Evolutionary conservation across 83 land plant genomes (phyloP).

Genomic region (Picea abies): DNA sequence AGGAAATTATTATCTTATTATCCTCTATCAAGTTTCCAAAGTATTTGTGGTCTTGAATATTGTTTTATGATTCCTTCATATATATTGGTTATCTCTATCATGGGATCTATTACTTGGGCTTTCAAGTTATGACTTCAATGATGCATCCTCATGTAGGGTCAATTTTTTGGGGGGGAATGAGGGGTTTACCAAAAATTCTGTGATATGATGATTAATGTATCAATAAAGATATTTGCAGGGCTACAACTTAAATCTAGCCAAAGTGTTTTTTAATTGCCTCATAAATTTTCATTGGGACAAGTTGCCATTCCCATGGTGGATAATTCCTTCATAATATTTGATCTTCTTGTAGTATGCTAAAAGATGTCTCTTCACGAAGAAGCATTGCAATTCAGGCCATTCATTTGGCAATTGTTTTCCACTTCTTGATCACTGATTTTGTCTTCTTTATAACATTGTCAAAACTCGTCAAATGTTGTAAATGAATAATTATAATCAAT

Average conservation of each 20-base stretch:
- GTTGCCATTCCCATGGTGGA: background rate
- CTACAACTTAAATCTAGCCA: background rate
- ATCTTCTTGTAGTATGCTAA: slow-evolving; percentile 5
- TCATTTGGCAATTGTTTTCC: background rate
- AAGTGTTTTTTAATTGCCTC: slow-evolving; percentile 9
- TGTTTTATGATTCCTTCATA: too few relatives aligned
- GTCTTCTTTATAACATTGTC: too few relatives aligned
- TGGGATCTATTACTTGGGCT: background rate
- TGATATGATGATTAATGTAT: background rate
- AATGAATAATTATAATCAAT: too few relatives aligned
- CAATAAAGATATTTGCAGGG: slow-evolving; percentile 3
- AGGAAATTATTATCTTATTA: slow-evolving; percentile 3
- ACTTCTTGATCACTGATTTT: background rate
- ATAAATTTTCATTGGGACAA: background rate
- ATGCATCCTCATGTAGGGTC: too few relatives aligned
- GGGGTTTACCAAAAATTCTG: background rate
- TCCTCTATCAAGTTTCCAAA: background rate
- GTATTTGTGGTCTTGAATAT: too few relatives aligned
- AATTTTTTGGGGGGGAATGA: background rate
- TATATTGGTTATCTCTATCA: too few relatives aligned
- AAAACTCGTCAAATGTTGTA: too few relatives aligned
- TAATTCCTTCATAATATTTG: background rate
- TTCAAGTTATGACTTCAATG: background rate
- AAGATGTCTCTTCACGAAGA: background rate
- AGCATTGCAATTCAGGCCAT: slow-evolving; percentile 11